Evolutionary conservation across 2,329 filamentous ascomycete genomes (phyloP).

Genomic region (Helicocarpus griseus): DNA sequence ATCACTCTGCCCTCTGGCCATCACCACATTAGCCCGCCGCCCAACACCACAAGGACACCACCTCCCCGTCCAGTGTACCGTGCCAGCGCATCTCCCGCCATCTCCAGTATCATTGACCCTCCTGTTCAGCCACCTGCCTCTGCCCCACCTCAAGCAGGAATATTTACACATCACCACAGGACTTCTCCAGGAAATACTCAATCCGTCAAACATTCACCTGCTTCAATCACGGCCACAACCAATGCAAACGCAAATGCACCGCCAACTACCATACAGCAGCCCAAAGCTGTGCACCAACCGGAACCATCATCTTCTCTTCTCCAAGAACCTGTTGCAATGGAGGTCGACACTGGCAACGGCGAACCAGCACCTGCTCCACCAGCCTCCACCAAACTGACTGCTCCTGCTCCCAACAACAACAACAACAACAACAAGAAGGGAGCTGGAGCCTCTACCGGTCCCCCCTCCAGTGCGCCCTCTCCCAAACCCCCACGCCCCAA

Average conservation of each 20-base stretch:
- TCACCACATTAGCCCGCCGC: conserved; percentile 33
- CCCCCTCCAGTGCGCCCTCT: conserved; percentile 44
- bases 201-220: conserved; percentile 15
- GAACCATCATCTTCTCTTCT: conserved; percentile 5
- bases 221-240: conserved; percentile 5
- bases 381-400: conserved; percentile 15
- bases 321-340: conserved; percentile 22
- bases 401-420: conserved; percentile 6
- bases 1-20: conserved; percentile 33
- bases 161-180: background rate
- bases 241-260: conserved; percentile 3
- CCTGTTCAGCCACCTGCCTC: conserved; percentile 32
- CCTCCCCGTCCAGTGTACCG: conserved; percentile 48
- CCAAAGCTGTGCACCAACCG: conserved; percentile 1
- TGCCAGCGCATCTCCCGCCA: conserved; percentile 83
- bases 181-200: conserved; percentile 5
- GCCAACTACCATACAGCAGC: conserved; percentile 13
- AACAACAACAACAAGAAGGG: conserved; percentile 33
- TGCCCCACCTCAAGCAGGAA: conserved; percentile 19
- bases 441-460: conserved; percentile 36
- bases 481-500: conserved; percentile 48
- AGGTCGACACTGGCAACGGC: conserved; percentile 21
- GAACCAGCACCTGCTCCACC: conserved; percentile 6
- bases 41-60: conserved; percentile 39
- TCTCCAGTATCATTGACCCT: conserved; percentile 79